phyloP scores from a whole-genome alignment of 768 basidiomycete genomes.

The Cubamyces lactineus region DNA sequence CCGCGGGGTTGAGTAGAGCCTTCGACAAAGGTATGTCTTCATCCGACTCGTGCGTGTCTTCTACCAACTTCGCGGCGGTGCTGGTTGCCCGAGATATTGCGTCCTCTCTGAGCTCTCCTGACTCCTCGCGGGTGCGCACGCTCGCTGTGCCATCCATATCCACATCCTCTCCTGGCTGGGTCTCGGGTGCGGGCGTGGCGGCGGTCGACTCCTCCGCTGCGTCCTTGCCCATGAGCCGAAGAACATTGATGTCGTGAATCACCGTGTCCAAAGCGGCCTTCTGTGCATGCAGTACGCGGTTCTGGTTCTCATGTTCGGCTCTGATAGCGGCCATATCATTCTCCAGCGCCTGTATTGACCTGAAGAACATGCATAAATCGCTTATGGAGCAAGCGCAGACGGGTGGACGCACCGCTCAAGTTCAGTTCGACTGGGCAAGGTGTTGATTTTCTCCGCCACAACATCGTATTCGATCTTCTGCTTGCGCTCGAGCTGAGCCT shows the following conservation, averaged over 20 bases:
- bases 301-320: conserved; percentile 74
- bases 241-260: conserved; percentile 59
- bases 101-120: conserved; percentile 30
- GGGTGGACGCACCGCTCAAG: conserved; percentile 63
- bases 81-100: conserved; percentile 34
- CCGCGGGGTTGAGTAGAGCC: conserved; percentile 37
- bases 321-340: conserved; percentile 79
- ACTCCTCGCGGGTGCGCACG: conserved; percentile 27
- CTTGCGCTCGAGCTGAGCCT: conserved; percentile 73
- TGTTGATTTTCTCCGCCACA: conserved; percentile 82
- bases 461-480: conserved; percentile 88
- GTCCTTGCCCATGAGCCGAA: conserved; percentile 68
- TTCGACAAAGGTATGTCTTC: conserved; percentile 38
- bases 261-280: conserved; percentile 69
- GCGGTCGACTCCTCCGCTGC: conserved; percentile 47
- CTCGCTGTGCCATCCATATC: conserved; percentile 28
- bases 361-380: conserved; percentile 32
- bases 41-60: conserved; percentile 49
- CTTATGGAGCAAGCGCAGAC: neutral
- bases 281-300: conserved; percentile 65
- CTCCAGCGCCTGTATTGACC: conserved; percentile 69
- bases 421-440: conserved; percentile 74
- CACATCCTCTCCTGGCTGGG: conserved; percentile 31
- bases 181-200: conserved; percentile 55
- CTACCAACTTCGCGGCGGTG: conserved; percentile 44